Conservation (phyloP, 2,329 filamentous ascomycete species). For the Penicillium sp. region DNA sequence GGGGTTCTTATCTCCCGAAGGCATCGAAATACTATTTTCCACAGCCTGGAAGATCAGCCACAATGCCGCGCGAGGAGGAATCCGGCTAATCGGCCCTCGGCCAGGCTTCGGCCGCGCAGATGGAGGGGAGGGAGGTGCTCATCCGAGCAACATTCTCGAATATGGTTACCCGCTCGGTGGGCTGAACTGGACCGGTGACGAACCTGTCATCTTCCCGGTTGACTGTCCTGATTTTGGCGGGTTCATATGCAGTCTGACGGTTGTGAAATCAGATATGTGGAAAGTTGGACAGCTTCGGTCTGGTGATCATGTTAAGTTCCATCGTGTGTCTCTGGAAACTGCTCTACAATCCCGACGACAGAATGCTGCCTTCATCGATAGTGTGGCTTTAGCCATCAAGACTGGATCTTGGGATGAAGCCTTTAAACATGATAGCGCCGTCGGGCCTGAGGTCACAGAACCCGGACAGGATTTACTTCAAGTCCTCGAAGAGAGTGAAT, state of each 20-base stretch:
- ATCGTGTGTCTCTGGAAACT: slow-evolving; percentile 52
- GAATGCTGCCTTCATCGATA: not conserved
- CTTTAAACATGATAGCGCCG: not conserved
- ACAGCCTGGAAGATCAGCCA: not conserved
- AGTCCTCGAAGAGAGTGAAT: not conserved
- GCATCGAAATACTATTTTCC: slow-evolving; percentile 49
- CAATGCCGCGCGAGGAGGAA: not conserved
- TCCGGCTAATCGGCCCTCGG: not conserved
- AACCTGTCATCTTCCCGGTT: slow-evolving; percentile 52
- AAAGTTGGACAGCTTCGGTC: slow-evolving; percentile 63
- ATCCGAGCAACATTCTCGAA: slow-evolving; percentile 60
- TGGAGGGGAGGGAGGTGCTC: slow-evolving; percentile 63
- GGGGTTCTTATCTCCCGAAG: slow-evolving; percentile 53
- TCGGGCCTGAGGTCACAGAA: not conserved
- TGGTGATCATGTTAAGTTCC: slow-evolving; percentile 56
- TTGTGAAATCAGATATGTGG: slow-evolving; percentile 60
- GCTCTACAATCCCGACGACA: slow-evolving; percentile 40
- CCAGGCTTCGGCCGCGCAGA: slow-evolving; percentile 48
- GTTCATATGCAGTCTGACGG: slow-evolving; percentile 57
- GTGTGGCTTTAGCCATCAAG: not conserved
- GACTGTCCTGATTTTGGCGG: slow-evolving; percentile 63
- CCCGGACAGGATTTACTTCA: not conserved
- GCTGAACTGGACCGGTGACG: not conserved
- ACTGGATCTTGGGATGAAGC: not conserved
- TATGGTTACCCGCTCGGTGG: slow-evolving; percentile 51